Evolutionary conservation across 2,329 filamentous ascomycete species (phyloP), one percentile per base, ranked within the genome.

Genomic region (Fusarium ambrosium): DNA sequence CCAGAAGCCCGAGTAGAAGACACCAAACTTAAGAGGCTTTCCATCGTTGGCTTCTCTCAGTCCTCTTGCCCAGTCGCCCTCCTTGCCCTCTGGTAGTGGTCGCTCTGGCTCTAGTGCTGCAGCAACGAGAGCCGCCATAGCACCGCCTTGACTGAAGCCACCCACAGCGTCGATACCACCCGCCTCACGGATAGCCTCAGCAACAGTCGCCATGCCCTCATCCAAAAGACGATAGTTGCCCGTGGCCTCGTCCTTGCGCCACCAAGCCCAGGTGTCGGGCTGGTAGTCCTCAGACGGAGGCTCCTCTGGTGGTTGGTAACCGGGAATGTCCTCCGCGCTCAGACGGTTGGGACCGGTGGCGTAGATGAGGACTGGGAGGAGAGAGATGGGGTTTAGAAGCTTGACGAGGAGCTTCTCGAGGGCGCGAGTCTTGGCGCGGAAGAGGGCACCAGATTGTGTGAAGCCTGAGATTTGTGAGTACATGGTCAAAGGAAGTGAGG

Each of bases 401-500:
- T 97, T 98, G 70, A 87, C 83, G 67, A 98, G 89, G 64, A 92
- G 87, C 83, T 98, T 98, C 78, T 95, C 91, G 1, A 98, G 87
- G 13, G 94, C 94, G 82, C 95, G 94, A 55, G 94, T 97, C 86
- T 98, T 98, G 82, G 92, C 90, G 81, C 91, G 92, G 89, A 98
- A 98, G 73, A 95, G 87, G 5, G 92, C 84, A 5, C 95, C 95
- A 32, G 94, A 97, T 87, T 98, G 96, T 9, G 96, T 98, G 89
- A 92, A 98, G 83, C 96, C 93, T 92, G 41, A 18, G 61, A 64
- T 58, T 73, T 73, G 64, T 74, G 59, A 71, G 69, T 53, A 65
- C 27, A 36, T 48, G 65, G 55, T 45, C 70, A 55, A 51, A 41
- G 59, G 55, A 45, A 53, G 39, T 63, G 45, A 32, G 27, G 6